Conservation (phyloP, 192 early-diverging fungal genomes). For the Endogone sp. region DNA sequence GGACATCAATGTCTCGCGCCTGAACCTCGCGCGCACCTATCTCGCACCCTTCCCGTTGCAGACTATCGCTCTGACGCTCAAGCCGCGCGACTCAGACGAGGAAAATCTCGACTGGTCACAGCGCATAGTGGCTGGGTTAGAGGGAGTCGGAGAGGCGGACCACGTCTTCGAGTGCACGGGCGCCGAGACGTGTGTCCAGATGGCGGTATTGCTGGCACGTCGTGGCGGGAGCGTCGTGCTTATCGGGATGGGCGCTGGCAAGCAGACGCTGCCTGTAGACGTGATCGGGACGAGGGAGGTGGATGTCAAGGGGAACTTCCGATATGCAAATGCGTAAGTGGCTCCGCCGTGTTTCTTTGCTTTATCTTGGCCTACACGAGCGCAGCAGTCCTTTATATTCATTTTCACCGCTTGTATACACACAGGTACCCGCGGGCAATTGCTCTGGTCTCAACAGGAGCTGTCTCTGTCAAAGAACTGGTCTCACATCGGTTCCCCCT, state of each 20-base stretch:
- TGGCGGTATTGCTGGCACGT: slow-evolving; percentile 13
- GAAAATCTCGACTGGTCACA: background rate
- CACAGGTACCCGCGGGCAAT: slow-evolving; percentile 20
- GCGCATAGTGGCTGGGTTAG: background rate
- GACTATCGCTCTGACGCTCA: background rate
- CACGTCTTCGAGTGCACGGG: slow-evolving; percentile 28
- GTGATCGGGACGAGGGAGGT: slow-evolving; percentile 21
- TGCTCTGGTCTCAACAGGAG: slow-evolving; percentile 16
- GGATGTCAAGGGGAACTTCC: slow-evolving; percentile 18
- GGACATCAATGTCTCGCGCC: slow-evolving; percentile 24
- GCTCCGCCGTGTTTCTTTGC: background rate
- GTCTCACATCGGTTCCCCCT: slow-evolving; percentile 23
- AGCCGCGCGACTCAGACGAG: background rate
- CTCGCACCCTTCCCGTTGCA: slow-evolving; percentile 1
- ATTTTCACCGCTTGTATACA: background rate
- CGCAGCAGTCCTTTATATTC: background rate
- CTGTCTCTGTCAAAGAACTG: slow-evolving; percentile 19
- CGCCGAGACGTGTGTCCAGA: slow-evolving; percentile 22
- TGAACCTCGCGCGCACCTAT: slow-evolving; percentile 25
- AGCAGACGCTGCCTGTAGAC: slow-evolving; percentile 9
- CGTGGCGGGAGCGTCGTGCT: slow-evolving; percentile 24
- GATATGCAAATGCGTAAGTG: slow-evolving; percentile 20
- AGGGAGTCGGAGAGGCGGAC: slow-evolving; percentile 9
- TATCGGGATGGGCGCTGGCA: slow-evolving; percentile 20
- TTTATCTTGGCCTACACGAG: background rate